phyloP scores from a whole-genome alignment of 805 yeast species.

The Kuraishia molischiana region DNA sequence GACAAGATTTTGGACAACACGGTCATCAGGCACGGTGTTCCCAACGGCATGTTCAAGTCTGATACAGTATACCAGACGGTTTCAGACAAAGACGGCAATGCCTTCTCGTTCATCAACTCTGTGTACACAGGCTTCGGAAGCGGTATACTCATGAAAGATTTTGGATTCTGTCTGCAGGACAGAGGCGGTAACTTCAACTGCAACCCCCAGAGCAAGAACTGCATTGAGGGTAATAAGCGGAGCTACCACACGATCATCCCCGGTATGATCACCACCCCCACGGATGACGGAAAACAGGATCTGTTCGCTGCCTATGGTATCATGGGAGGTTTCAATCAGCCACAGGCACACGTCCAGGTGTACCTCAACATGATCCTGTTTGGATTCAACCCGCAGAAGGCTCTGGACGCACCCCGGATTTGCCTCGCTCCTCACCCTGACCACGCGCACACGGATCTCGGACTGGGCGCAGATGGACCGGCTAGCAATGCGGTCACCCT shows the following conservation, averaged over 20 bases:
- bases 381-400: conserved; percentile 60
- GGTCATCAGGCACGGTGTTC: conserved; percentile 39
- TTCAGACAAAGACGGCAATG: conserved; percentile 62
- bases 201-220: conserved; percentile 45
- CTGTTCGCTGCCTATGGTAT: conserved; percentile 70
- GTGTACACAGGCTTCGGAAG: conserved; percentile 63
- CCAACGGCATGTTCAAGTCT: conserved; percentile 47
- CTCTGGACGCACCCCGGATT: conserved; percentile 68
- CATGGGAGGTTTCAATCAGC: conserved; percentile 86
- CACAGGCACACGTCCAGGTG: conserved; percentile 78
- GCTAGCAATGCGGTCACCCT: conserved; percentile 47
- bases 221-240: conserved; percentile 59
- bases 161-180: conserved; percentile 66
- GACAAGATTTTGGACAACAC: conserved; percentile 29
- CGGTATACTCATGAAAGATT: conserved; percentile 52
- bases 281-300: too few relatives aligned
- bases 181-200: conserved; percentile 71
- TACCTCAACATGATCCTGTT: conserved; percentile 55
- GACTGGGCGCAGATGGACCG: conserved; percentile 58
- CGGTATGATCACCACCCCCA: conserved; percentile 52
- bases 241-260: conserved; percentile 83
- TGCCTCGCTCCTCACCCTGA: conserved; percentile 47
- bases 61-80: conserved; percentile 68
- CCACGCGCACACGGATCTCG: conserved; percentile 31
- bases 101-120: conserved; percentile 74